Conservation (phyloP, 1,284 basidiomycete genomes). For the Pterula multifida region DNA sequence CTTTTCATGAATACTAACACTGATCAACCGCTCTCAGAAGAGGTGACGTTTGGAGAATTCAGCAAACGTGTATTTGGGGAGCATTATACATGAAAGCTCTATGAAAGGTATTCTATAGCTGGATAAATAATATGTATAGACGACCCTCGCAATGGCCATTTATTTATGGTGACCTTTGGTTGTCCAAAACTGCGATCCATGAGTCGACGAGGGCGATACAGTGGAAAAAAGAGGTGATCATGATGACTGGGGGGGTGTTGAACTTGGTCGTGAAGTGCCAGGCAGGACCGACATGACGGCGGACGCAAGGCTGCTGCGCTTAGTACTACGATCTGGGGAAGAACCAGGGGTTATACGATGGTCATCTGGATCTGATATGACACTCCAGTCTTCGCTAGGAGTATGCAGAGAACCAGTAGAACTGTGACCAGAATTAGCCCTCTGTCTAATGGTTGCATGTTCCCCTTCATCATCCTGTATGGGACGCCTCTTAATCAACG, state of each 20-base stretch:
- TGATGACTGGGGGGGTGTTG: conserved; percentile 16
- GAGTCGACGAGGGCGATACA: conserved; percentile 10
- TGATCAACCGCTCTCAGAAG: conserved; percentile 54
- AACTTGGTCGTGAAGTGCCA: conserved; percentile 28
- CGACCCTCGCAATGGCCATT: too few relatives aligned
- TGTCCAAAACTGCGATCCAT: too few relatives aligned
- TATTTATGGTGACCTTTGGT: too few relatives aligned
- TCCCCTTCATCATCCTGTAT: conserved; percentile 24
- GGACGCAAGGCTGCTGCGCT: conserved; percentile 49
- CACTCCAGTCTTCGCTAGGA: conserved; percentile 73
- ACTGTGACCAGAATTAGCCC: neutral
- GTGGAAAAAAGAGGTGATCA: conserved; percentile 7
- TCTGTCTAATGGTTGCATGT: conserved; percentile 23
- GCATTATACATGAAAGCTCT: conserved; percentile 44
- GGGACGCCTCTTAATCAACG: conserved; percentile 53
- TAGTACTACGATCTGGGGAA: conserved; percentile 26
- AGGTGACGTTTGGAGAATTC: conserved; percentile 80
- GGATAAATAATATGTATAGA: conserved; percentile 9
- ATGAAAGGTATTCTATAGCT: conserved; percentile 12
- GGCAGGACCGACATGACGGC: conserved; percentile 50
- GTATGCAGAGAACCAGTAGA: conserved; percentile 26
- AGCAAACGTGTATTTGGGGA: conserved; percentile 71
- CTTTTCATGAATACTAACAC: conserved; percentile 91
- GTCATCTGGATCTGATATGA: conserved; percentile 66
- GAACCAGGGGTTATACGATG: conserved; percentile 34